phyloP scores from a whole-genome alignment of 2,329 filamentous ascomycete genomes.

The Aotearoamyces nothofagi region DNA sequence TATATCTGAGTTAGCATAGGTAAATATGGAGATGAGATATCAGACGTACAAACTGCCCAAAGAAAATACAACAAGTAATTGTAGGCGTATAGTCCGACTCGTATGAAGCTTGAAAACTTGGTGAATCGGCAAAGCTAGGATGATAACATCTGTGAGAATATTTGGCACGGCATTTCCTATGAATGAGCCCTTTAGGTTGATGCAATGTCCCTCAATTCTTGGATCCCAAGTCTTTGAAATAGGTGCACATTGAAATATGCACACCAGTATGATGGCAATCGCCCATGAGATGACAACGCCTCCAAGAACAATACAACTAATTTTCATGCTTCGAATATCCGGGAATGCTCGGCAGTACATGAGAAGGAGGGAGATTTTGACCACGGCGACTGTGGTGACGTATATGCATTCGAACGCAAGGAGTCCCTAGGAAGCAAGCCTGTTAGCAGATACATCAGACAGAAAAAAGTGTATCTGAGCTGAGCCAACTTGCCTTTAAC shows the following conservation, averaged over 20 bases:
- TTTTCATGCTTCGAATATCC: conserved; percentile 4
- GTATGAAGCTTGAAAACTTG: conserved; percentile 19
- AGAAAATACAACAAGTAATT: conserved; percentile 17
- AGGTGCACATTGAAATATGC: conserved; percentile 25
- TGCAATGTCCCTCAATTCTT: conserved; percentile 21
- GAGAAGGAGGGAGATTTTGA: conserved; percentile 20
- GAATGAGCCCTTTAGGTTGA: conserved; percentile 24
- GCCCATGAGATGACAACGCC: conserved; percentile 15
- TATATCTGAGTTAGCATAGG: not conserved
- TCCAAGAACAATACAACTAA: conserved; percentile 14
- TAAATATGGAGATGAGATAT: not conserved
- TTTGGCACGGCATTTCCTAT: conserved; percentile 29
- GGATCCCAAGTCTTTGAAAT: conserved; percentile 22
- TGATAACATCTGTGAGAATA: conserved; percentile 23
- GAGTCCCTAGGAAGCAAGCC: too few species aligned
- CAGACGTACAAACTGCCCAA: conserved; percentile 21
- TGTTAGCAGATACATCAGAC: too few species aligned
- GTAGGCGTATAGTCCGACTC: conserved; percentile 10
- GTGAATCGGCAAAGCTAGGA: conserved; percentile 19
- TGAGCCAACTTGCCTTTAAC: conserved; percentile 1
- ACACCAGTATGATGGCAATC: conserved; percentile 18
- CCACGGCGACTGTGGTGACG: conserved; percentile 14
- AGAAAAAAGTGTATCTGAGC: conserved; percentile 8
- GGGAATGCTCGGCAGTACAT: conserved; percentile 22
- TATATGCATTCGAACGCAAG: conserved; percentile 16